Evolutionary conservation across 352 stramenopile species (phyloP), one percentile per base, ranked within the genome.

Genomic region (Phytophthora foliorum): DNA sequence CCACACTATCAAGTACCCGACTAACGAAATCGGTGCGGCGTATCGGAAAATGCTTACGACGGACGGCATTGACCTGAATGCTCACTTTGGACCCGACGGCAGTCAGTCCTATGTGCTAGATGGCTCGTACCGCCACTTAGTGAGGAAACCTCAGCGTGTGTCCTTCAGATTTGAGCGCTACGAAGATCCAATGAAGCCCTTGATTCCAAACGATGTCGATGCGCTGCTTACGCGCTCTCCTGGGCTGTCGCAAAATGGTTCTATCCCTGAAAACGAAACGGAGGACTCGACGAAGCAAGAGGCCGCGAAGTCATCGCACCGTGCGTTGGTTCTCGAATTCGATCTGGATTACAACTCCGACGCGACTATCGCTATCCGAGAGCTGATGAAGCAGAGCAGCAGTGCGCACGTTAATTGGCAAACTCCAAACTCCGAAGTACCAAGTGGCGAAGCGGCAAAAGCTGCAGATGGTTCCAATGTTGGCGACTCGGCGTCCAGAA

Each of bases 341-440:
- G 77, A 78, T 25, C 69, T 93, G 27, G 78, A 80, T 17, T 86
- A 86, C 46, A 82, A 79, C 21, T 89, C 78, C 3, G 83, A 99
- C 80, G 97, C 96, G 11, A 99, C 94, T 14, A 97, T 98, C 65
- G 95, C 93, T 22, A 74, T 98, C 21, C 82, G 95, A 38, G 95
- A 98, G 63, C 73, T 99, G n/a, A 96, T 97, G 67, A 98, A 98
- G 75, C 82, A 85, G 72, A 98, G 72, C 78, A 98, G 73, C 80
- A 98, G 78, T 52, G 74, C 85, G 27, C 76, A 92, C 59, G 81
- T 92, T 19, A 86, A 90, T 58, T 86, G 81, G 78, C 78, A 91
- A 58, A 64, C 59, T n/a, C 29, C 38, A 0, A 68, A 13, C 36
- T 53, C 36, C 0, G 56, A 65, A 21, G 38, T 52, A 41, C 27